Evolutionary conservation across 768 basidiomycete species (phyloP).

Genomic region (Cyclocybe cylindracea): DNA sequence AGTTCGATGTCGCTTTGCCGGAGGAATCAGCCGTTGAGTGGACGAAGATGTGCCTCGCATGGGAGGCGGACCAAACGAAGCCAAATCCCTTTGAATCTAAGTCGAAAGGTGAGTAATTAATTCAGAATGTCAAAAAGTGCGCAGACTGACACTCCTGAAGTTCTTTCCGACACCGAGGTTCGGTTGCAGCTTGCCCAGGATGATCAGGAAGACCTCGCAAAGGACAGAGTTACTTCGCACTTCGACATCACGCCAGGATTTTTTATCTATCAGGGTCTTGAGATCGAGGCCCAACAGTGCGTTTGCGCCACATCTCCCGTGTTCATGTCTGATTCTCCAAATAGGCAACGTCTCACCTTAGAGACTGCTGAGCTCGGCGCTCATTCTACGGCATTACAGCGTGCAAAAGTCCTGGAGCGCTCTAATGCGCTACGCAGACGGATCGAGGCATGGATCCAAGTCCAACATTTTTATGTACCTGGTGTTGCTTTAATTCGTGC

Average conservation of each 20-base stretch:
- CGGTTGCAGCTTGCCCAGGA: constrained; percentile 3
- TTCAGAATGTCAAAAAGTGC: too few relatives aligned
- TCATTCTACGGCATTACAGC: constrained; percentile 9
- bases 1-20: constrained; percentile 11
- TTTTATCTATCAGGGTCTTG: constrained; percentile 5
- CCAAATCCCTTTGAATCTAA: constrained; percentile 23
- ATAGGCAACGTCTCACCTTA: constrained; percentile 1
- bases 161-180: neutral
- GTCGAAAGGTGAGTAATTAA: neutral
- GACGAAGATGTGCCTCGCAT: constrained; percentile 13
- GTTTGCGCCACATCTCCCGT: neutral
- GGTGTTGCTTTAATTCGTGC: neutral
- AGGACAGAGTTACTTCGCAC: neutral
- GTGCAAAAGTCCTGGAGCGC: neutral
- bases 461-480: constrained; percentile 11
- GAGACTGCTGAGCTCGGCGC: neutral
- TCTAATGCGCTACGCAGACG: constrained; percentile 6
- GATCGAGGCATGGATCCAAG: constrained; percentile 6
- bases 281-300: constrained; percentile 10
- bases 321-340: neutral
- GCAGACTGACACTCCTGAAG: neutral
- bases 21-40: constrained; percentile 7
- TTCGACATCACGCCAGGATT: neutral
- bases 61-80: constrained; percentile 19
- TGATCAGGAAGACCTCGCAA: neutral